These are phyloP conservation scores for Aspergillus fumigatiaffinis DNA, from an alignment of 2,329 filamentous ascomycete species.

Conservation along the genomic window DNA sequence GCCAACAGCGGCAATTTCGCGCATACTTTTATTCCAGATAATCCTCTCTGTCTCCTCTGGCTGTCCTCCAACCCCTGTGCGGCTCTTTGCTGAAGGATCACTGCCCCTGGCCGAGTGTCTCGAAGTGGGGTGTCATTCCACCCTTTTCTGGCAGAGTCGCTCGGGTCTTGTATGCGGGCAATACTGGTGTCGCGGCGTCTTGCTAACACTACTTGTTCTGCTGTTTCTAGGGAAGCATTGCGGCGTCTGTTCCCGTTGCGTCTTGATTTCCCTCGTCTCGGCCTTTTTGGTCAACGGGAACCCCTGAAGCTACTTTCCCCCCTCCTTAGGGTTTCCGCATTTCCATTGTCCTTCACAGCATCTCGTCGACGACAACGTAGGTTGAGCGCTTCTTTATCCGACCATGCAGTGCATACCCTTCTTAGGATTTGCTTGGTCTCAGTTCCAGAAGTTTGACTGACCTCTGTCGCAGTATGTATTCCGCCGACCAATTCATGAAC, in stretches of 20 bases:
- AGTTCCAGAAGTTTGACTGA: conserved; percentile 5
- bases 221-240: not conserved
- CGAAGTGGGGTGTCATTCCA: not conserved
- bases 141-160: not conserved
- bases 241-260: not conserved
- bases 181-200: not conserved
- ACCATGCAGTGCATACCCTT: not conserved
- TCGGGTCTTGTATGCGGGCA: not conserved
- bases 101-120: not conserved
- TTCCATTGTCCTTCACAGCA: not conserved
- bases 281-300: not conserved
- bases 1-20: not conserved
- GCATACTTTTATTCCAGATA: not conserved
- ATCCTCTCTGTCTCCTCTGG: not conserved
- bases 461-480: conserved; percentile 46
- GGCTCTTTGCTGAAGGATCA: not conserved
- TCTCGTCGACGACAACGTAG: not conserved
- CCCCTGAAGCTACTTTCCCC: not conserved
- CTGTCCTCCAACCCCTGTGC: not conserved
- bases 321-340: not conserved
- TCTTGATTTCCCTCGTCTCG: not conserved
- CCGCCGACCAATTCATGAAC: conserved; percentile 80
- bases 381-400: not conserved
- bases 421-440: not conserved
- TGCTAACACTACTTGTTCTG: not conserved